Evolutionary conservation across 2,329 filamentous ascomycete species (phyloP).

Genomic region (Fulvia fulva): DNA sequence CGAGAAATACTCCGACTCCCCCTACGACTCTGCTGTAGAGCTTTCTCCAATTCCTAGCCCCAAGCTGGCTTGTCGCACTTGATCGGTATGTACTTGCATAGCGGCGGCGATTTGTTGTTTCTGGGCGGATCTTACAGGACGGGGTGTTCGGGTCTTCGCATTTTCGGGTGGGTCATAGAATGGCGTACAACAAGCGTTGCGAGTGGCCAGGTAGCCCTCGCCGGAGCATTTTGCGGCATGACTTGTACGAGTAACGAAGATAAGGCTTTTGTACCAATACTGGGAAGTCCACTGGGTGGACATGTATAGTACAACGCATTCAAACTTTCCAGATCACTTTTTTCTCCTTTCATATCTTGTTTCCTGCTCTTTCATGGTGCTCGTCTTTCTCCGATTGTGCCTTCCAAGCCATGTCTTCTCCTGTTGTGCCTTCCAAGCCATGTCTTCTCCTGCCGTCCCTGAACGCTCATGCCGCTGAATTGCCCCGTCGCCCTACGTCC

Average conservation of each 20-base stretch:
- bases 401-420: neutral
- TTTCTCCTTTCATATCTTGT: neutral
- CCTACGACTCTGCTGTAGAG: neutral
- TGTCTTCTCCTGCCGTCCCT: neutral
- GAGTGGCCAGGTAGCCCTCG: neutral
- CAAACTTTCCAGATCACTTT: neutral
- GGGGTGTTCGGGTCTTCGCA: neutral
- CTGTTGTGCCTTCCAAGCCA: neutral
- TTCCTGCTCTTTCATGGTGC: neutral
- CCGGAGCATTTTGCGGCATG: neutral
- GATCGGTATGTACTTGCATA: neutral
- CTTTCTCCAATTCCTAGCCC: neutral
- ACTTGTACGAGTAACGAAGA: neutral
- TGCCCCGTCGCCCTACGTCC: neutral
- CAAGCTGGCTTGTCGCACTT: neutral
- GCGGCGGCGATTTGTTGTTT: neutral
- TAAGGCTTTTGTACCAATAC: neutral
- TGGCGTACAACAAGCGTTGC: neutral
- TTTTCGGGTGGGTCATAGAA: neutral
- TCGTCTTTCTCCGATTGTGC: neutral
- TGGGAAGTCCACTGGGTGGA: neutral
- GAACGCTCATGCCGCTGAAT: too few relatives aligned
- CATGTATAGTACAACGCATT: neutral
- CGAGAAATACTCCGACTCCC: neutral
- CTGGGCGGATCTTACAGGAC: neutral